A percentile compares a stretch with the other conserved stretches of the same genome.
Conservation (phyloP, 805 yeast species). For the Candida railenensis region DNA sequence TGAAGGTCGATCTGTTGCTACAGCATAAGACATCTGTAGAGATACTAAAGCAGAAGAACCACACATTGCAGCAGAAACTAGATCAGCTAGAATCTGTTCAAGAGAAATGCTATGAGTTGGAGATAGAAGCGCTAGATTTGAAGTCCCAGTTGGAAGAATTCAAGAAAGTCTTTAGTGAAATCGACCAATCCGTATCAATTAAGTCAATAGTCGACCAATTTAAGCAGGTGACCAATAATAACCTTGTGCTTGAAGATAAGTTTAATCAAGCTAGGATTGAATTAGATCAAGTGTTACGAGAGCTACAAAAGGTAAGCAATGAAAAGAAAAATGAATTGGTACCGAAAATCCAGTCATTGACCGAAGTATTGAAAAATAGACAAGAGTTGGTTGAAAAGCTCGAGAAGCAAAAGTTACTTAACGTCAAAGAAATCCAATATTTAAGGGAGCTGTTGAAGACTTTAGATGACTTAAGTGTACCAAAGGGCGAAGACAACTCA, state of each 20-base stretch:
- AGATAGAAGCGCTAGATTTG: conserved; percentile 48
- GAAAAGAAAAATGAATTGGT: conserved; percentile 8
- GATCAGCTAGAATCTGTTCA: conserved; percentile 39
- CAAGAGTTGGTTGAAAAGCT: conserved; percentile 31
- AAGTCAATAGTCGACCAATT: conserved; percentile 39
- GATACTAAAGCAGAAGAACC: conserved; percentile 56
- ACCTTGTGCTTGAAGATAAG: conserved; percentile 38
- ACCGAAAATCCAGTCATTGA: conserved; percentile 13
- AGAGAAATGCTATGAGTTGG: conserved; percentile 45
- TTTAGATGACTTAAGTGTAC: conserved; percentile 33
- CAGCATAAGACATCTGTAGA: conserved; percentile 50
- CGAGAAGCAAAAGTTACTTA: conserved; percentile 50
- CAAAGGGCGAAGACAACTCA: conserved; percentile 9
- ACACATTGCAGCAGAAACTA: conserved; percentile 38
- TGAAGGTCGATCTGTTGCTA: conserved; percentile 49
- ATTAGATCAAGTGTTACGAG: conserved; percentile 11
- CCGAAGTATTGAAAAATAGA: conserved; percentile 11
- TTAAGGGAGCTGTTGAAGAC: conserved; percentile 56
- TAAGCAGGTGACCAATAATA: conserved; percentile 29
- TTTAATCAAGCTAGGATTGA: conserved; percentile 19
- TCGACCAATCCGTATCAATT: conserved; percentile 20
- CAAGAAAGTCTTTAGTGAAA: conserved; percentile 3
- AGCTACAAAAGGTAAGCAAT: conserved; percentile 2
- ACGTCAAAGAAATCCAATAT: conserved; percentile 58
- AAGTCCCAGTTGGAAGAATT: conserved; percentile 46